phyloP scores from a whole-genome alignment of 805 yeast genomes.

The Ogataea zsoltii region DNA sequence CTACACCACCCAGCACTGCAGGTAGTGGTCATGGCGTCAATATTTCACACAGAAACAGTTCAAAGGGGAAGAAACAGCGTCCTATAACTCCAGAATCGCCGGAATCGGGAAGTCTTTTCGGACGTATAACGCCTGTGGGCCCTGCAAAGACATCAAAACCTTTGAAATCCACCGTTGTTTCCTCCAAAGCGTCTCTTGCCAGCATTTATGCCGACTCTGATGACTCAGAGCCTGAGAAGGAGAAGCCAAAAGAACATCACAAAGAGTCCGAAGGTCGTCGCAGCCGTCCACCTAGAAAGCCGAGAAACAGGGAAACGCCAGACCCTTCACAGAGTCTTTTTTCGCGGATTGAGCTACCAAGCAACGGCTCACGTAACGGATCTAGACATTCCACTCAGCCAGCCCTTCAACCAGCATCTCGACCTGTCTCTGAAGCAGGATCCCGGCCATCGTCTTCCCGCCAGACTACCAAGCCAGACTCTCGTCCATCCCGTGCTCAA shows the following conservation, averaged over 20 bases:
- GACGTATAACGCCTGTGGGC: not conserved
- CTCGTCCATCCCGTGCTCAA: no score
- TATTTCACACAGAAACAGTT: not conserved
- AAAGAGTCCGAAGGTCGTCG: not conserved
- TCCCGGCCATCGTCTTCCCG: not conserved
- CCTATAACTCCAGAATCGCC: not conserved
- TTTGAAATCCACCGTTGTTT: not conserved
- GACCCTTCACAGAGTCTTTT: slow-evolving; percentile 4
- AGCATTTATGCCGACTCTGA: slow-evolving; percentile 2
- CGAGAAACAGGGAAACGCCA: slow-evolving; percentile 2
- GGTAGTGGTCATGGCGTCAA: not conserved
- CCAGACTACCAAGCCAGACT: not conserved
- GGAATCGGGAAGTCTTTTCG: slow-evolving; percentile 2
- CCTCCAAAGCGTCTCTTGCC: not conserved
- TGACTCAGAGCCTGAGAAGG: no score
- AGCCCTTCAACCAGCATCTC: not conserved
- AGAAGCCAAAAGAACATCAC: not conserved
- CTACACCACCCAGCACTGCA: slow-evolving; percentile 5
- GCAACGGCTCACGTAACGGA: not conserved
- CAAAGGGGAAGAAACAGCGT: not conserved
- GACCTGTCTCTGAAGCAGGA: not conserved
- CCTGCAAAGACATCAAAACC: not conserved
- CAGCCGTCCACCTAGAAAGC: not conserved
- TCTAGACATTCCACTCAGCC: not conserved
- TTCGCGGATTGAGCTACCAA: slow-evolving; percentile 7